Evolutionary conservation across 495 filamentous ascomycete species (phyloP).

Genomic region (Penicillium psychrofluorescens): DNA sequence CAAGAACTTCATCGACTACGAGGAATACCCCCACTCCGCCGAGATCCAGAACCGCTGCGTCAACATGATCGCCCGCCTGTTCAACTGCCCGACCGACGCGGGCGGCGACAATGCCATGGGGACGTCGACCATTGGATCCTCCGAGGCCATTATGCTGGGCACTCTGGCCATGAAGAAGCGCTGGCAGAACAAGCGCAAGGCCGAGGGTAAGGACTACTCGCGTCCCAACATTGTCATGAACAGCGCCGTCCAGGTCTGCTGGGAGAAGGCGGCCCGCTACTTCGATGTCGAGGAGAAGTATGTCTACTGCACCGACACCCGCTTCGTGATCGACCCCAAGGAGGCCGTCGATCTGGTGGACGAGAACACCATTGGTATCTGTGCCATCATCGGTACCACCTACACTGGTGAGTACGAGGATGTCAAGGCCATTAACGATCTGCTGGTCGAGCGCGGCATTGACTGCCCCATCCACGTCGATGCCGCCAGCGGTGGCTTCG

Average conservation of each 20-base stretch:
- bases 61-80: conserved; percentile 86
- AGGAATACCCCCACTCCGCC: conserved; percentile 82
- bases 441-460: conserved; percentile 61
- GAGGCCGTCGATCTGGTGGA: conserved; percentile 78
- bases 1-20: conserved; percentile 94
- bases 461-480: conserved; percentile 87
- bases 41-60: conserved; percentile 91
- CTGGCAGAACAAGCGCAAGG: conserved; percentile 80
- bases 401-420: conserved; percentile 97
- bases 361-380: conserved; percentile 95
- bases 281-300: conserved; percentile 89
- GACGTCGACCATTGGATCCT: conserved; percentile 78
- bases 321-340: conserved; percentile 81
- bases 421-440: conserved; percentile 79
- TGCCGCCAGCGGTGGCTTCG: conserved; percentile 84
- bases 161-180: conserved; percentile 92
- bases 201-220: conserved; percentile 65
- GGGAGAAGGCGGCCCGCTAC: conserved; percentile 94
- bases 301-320: conserved; percentile 72
- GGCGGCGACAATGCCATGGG: conserved; percentile 58
- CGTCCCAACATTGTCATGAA: conserved; percentile 88
- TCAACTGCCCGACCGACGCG: conserved; percentile 57
- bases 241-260: conserved; percentile 88
- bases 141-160: conserved; percentile 85
- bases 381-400: conserved; percentile 78